Evolutionary conservation across 2,329 filamentous ascomycete genomes (phyloP), one percentile per base, ranked within the genome.

Genomic region (Nemania serpens): DNA sequence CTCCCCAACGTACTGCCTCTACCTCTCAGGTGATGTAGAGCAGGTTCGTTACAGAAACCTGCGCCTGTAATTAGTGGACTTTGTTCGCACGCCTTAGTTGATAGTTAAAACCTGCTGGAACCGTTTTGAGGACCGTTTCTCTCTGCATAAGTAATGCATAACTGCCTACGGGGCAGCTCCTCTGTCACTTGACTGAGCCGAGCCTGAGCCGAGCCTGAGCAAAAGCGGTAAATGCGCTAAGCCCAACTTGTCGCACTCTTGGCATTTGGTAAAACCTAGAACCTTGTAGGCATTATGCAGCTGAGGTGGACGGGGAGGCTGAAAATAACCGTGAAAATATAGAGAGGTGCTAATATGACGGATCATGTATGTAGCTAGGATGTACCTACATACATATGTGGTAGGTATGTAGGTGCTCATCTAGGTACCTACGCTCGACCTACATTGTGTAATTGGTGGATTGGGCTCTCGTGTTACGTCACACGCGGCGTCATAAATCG

Each of bases 211-310:
- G 49, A 62, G 39, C 48, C 59, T 58, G 48, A 53, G 53, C 37
- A 58, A 61, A 58, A 61, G 59, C 48, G 45, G 59, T 48, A 18
- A 46, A 15, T 47, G 17, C 54, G 54, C 59, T 61, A 61, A 46
- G 20, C 58, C 58, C 12, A 39, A 36, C 55, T 56, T 33, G 46
- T 25, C 29, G 25, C 9, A n/a, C 9, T 10, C 48, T 39, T 39
- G 34, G 18, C 17, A 50, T 39, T 39, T 50, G 34, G 25, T 29
- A 29, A 29, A 29, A 29, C 25, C 25, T 29, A 29, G 25, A 29
- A 29, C 25, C 25, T 29, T n/a, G n/a, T n/a, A n/a, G n/a, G n/a
- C n/a, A n/a, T n/a, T n/a, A n/a, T n/a, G n/a, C n/a, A n/a, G n/a
- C n/a, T n/a, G n/a, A n/a, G n/a, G n/a, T n/a, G n/a, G n/a, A n/a